Evolutionary conservation across 78 protist genomes (phyloP).

Genomic region (Dictyostelium purpureum): DNA sequence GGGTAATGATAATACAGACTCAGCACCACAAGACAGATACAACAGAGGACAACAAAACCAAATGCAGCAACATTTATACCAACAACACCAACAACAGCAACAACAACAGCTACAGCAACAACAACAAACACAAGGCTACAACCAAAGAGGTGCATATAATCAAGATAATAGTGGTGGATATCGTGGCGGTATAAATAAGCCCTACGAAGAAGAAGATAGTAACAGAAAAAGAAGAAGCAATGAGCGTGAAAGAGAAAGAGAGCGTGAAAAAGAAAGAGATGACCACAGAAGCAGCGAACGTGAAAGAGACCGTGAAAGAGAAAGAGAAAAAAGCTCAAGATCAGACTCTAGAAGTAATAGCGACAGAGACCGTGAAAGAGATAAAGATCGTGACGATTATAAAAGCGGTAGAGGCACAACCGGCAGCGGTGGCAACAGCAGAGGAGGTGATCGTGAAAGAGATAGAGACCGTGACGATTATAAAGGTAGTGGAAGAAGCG

Average conservation of each 20-base stretch:
- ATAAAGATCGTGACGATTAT: background rate
- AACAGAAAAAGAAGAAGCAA: slow-evolving; percentile 10
- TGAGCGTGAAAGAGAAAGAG: slow-evolving; percentile 35
- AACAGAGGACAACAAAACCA: background rate
- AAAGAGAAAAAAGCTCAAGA: background rate
- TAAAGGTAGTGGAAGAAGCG: background rate
- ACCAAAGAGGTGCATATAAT: background rate
- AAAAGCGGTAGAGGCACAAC: slow-evolving; percentile 27
- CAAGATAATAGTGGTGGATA: slow-evolving; percentile 1
- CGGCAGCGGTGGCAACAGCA: background rate
- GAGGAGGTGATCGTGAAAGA: slow-evolving; percentile 1
- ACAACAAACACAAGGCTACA: background rate
- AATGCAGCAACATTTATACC: background rate
- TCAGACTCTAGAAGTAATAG: background rate
- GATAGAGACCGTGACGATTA: background rate
- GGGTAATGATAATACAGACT: background rate
- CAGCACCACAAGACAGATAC: background rate
- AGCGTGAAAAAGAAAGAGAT: slow-evolving; percentile 14
- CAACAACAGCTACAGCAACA: background rate
- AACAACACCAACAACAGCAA: background rate
- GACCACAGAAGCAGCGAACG: slow-evolving; percentile 8
- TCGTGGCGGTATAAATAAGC: slow-evolving; percentile 31
- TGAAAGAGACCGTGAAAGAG: slow-evolving; percentile 37
- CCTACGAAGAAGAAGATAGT: slow-evolving; percentile 14
- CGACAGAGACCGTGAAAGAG: background rate